Conservation (phyloP, 805 yeast species). For the Sporopachydermia lactativora region DNA sequence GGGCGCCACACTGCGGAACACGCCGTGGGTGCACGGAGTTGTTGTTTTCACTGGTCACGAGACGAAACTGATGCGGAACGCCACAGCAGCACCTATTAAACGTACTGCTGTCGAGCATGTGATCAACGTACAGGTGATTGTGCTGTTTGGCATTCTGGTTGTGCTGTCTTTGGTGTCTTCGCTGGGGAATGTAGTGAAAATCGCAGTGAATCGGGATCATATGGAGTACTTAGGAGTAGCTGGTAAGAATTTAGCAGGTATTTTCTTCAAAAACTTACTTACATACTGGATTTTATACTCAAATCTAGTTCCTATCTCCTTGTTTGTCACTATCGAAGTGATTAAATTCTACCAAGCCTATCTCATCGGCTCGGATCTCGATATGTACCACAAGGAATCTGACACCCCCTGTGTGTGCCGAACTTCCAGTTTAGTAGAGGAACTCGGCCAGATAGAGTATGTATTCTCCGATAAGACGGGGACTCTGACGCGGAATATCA, state of each 20-base stretch:
- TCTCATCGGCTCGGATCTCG: constrained; percentile 88
- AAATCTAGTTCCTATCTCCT: constrained; percentile 91
- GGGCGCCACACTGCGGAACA: constrained; percentile 92
- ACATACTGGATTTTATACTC: constrained; percentile 96
- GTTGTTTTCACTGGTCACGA: constrained; percentile 97
- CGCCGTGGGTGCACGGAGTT: constrained; percentile 89
- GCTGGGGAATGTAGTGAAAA: constrained; percentile 71
- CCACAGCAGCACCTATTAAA: constrained; percentile 96
- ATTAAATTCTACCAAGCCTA: constrained; percentile 92
- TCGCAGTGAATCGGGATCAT: constrained; percentile 34
- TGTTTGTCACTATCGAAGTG: constrained; percentile 91
- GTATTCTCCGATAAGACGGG: constrained; percentile 97
- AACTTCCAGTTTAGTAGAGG: constrained; percentile 92
- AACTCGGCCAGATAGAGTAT: constrained; percentile 91
- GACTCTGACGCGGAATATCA: constrained; percentile 85
- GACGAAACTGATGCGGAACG: constrained; percentile 95
- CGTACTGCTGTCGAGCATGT: constrained; percentile 94
- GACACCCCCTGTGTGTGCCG: constrained; percentile 94
- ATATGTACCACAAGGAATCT: constrained; percentile 72
- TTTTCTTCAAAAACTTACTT: constrained; percentile 75
- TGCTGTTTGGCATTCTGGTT: constrained; percentile 69
- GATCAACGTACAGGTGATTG: constrained; percentile 84
- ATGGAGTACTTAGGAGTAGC: constrained; percentile 55
- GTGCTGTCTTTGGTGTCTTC: constrained; percentile 69
- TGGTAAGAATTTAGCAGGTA: constrained; percentile 49